Percentiles rank a stretch among this genome's conserved stretches.
Evolutionary conservation across 2,329 filamentous ascomycete species (phyloP).

Genomic region (Exophiala alcalophila): DNA sequence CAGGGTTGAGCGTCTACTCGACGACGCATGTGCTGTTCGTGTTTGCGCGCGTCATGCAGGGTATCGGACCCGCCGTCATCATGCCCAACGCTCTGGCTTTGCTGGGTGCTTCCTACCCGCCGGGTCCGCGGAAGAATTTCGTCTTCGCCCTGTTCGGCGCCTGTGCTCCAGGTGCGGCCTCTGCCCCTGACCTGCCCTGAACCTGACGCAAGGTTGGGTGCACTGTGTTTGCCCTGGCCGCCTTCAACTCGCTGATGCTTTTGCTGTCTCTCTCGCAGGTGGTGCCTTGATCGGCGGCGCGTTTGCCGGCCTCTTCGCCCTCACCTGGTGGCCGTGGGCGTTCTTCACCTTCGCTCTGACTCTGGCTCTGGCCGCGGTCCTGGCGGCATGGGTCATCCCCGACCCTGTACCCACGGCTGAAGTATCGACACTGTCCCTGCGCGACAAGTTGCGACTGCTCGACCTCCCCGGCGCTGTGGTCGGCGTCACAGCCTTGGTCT

Average conservation of each 20-base stretch:
- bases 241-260: background rate
- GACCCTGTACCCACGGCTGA: constrained; percentile 25
- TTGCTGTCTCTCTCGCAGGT: constrained; percentile 15
- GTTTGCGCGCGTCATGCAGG: constrained; percentile 55
- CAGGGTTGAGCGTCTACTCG: constrained; percentile 37
- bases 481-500: constrained; percentile 56
- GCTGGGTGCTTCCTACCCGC: constrained; percentile 56
- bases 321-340: constrained; percentile 54
- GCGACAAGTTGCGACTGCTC: constrained; percentile 36
- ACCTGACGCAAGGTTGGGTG: no score
- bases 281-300: constrained; percentile 44
- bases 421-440: constrained; percentile 11
- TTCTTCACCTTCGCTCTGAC: constrained; percentile 47
- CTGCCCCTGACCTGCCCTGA: no score
- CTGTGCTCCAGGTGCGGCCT: constrained; percentile 43
- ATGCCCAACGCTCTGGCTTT: constrained; percentile 65
- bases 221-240: no score
- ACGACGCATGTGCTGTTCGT: constrained; percentile 53
- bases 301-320: constrained; percentile 40
- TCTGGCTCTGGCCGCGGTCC: constrained; percentile 37
- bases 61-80: constrained; percentile 57
- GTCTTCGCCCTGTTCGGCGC: constrained; percentile 55
- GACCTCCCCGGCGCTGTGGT: constrained; percentile 43
- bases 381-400: constrained; percentile 40
- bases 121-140: constrained; percentile 58